Percentiles rank a stretch among this genome's conserved stretches.
Evolutionary conservation across 164 flowering plant genomes (phyloP).

Genomic region (Vitis amurensis): DNA sequence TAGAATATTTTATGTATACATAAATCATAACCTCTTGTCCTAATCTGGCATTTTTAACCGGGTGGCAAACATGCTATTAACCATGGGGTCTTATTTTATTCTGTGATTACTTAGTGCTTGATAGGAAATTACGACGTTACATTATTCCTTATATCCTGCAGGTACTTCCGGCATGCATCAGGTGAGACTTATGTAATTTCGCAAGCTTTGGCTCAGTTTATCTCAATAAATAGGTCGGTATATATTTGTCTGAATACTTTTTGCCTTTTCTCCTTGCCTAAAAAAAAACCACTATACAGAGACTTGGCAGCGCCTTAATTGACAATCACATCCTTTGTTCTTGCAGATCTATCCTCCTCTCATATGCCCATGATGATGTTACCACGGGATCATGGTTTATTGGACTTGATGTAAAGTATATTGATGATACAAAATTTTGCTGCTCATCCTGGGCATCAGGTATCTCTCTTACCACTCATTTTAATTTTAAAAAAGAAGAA

Average conservation of each 20-base stretch:
- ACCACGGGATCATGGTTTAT: constrained; percentile 94
- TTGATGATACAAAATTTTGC: constrained; percentile 83
- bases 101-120: too few relatives aligned
- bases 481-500: too few relatives aligned
- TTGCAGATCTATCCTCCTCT: constrained; percentile 69
- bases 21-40: too few relatives aligned
- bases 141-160: constrained; percentile 22
- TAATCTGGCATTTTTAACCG: too few relatives aligned
- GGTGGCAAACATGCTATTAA: too few relatives aligned
- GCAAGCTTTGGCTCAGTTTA: constrained; percentile 74
- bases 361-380: constrained; percentile 96
- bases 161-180: constrained; percentile 94
- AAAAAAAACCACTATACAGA: too few relatives aligned
- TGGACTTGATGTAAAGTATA: constrained; percentile 80
- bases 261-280: background rate
- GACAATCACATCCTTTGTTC: background rate
- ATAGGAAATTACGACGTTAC: too few relatives aligned
- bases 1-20: too few relatives aligned
- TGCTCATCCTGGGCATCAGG: constrained; percentile 95
- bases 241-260: too few relatives aligned
- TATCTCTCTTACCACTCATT: too few relatives aligned
- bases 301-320: too few relatives aligned
- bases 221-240: constrained; percentile 80
- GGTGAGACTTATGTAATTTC: constrained; percentile 88
- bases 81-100: too few relatives aligned